Evolutionary conservation across 345 rosid species (phyloP), one percentile per base, ranked within the genome.

Genomic region (Eutrema japonicum): DNA sequence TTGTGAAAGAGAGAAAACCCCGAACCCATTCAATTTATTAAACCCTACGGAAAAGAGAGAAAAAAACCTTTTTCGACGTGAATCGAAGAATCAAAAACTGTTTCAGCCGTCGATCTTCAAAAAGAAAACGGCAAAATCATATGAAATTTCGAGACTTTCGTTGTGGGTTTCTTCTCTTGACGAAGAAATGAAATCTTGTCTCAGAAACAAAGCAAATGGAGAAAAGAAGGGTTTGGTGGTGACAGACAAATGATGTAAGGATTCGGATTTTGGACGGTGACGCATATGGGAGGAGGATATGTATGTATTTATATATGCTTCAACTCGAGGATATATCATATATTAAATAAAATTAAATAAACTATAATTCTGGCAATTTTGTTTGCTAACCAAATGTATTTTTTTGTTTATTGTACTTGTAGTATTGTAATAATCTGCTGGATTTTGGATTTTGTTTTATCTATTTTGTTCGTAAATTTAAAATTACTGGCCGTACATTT

Each of bases 1-100:
- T 82, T 82, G 3, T 27, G 32, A 27, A 77, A 64, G 37, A 78
- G 71, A 58, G 95, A 89, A 36, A 89, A 43, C 52, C 71, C 80
- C n/a, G 86, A 80, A 82, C 97, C 97, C 97, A 91, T 91, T 56
- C 38, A 61, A 72, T 68, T 18, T 40, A 47, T n/a, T 3, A 49
- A 66, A 47, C 32, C 54, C 71, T 27, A 41, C 27, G 40, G 33
- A 33, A 48, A 18, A 16, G 9, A 16, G 9, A 7, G 3, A 14
- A 64, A 37, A 6, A 55, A 16, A 3, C 45, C 64, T 41, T 55
- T 27, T 10, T 51, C 53, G 43, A 16, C 13, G 56, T 18, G 16
- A 60, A 30, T 65, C 40, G 66, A 66, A 57, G 60, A 48, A 37
- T 6, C 4, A 26, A 42, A 43, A 40, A 5, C 37, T 40, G 35